Percentiles rank a stretch among this genome's conserved stretches.
Conservation (phyloP, 176 grass and related monocot genomes). For the Rhynchospora pubera region DNA sequence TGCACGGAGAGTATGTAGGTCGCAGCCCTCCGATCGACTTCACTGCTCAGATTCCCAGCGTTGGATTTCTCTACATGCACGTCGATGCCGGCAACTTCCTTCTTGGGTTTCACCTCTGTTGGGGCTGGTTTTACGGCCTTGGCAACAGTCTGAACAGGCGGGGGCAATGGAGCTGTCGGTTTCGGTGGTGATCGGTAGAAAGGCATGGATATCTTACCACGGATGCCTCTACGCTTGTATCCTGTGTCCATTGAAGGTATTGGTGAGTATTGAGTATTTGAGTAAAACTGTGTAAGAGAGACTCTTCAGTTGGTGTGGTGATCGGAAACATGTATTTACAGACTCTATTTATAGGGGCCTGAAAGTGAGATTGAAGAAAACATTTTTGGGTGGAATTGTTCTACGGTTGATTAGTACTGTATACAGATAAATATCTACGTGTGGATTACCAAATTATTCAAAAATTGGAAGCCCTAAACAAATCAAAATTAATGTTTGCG, state of each 20-base stretch:
- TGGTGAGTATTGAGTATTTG: neutral
- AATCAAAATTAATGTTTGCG: too few species aligned
- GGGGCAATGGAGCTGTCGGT: neutral
- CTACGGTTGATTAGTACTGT: neutral
- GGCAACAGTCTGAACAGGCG: neutral
- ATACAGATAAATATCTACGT: neutral
- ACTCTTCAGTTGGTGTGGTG: neutral
- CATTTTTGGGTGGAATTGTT: neutral
- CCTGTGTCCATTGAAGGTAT: conserved; percentile 4
- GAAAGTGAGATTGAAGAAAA: neutral
- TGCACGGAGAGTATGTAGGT: conserved; percentile 12
- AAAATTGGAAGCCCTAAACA: too few species aligned
- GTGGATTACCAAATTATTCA: neutral
- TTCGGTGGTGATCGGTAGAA: conserved; percentile 22
- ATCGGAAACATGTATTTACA: neutral
- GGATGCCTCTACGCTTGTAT: conserved; percentile 24
- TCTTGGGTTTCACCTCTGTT: neutral
- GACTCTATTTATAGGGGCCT: neutral
- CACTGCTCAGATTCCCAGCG: conserved; percentile 2
- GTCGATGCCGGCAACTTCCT: conserved; percentile 8
- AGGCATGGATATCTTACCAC: conserved; percentile 10
- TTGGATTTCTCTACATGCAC: conserved; percentile 13
- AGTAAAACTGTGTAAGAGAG: neutral
- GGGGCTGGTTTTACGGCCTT: neutral
- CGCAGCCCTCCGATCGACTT: conserved; percentile 15